Evolutionary conservation across 306 rosid genomes (phyloP).

Genomic region (Trifolium fragiferum): DNA sequence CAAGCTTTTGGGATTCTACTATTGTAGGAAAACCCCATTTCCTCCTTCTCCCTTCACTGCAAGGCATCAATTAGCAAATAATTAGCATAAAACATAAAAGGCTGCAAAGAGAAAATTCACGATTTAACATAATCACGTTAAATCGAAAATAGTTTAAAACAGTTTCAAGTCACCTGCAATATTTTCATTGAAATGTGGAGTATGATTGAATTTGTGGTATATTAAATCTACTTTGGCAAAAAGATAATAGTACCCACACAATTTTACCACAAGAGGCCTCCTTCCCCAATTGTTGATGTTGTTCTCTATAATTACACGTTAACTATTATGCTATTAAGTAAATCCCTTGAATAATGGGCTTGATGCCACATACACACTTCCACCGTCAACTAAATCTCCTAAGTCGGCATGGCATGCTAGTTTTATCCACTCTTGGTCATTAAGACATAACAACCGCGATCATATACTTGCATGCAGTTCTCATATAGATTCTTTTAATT

Average conservation of each 20-base stretch:
- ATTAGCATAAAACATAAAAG: constrained; percentile 39
- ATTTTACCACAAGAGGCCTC: too few species aligned
- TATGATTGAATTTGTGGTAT: constrained; percentile 5
- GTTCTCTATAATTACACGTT: too few species aligned
- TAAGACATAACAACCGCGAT: too few species aligned
- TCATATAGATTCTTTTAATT: too few species aligned
- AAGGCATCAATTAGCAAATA: constrained; percentile 43
- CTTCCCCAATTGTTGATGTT: too few species aligned
- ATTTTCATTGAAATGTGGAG: constrained; percentile 7
- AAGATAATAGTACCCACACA: neutral
- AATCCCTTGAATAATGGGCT: too few species aligned
- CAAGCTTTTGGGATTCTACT: constrained; percentile 46
- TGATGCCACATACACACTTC: too few species aligned
- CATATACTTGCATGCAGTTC: too few species aligned
- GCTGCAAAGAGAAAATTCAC: constrained; percentile 19
- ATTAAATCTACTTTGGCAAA: neutral
- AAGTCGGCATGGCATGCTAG: too few species aligned
- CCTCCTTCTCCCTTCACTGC: constrained; percentile 97
- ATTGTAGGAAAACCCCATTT: constrained; percentile 89
- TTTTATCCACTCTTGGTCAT: too few species aligned
- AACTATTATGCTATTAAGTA: too few species aligned
- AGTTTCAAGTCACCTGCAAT: constrained; percentile 1
- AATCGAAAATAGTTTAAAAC: neutral
- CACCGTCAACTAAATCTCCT: too few species aligned
- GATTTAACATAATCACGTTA: constrained; percentile 33